Conservation (phyloP, 1,139 yeast species). For the Casaregolazyma suthepensis region DNA sequence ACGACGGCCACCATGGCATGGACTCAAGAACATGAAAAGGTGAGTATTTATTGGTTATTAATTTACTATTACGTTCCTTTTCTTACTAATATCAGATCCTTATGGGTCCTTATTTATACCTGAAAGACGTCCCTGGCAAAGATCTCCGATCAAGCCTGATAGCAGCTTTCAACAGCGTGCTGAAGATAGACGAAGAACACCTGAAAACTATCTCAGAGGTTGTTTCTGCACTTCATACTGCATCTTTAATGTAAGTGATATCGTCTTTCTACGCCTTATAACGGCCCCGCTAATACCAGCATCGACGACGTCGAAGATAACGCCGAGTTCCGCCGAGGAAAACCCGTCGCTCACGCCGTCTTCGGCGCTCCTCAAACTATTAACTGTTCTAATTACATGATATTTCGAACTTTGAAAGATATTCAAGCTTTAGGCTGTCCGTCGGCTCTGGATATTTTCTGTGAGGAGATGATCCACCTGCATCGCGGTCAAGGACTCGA, state of each 20-base stretch:
- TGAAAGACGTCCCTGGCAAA: constrained; percentile 49
- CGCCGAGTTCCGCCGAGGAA: constrained; percentile 65
- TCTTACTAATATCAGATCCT: constrained; percentile 24
- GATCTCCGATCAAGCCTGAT: constrained; percentile 47
- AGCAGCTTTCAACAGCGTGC: constrained; percentile 44
- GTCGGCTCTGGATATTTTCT: constrained; percentile 19
- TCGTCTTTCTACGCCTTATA: no score
- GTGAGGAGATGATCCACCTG: constrained; percentile 69
- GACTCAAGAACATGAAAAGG: constrained; percentile 17
- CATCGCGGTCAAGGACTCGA: constrained; percentile 91
- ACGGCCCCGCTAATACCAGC: no score
- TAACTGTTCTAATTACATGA: constrained; percentile 77
- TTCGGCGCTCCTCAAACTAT: constrained; percentile 76
- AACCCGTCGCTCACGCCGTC: constrained; percentile 67
- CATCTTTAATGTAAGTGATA: constrained; percentile 44
- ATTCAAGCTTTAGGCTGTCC: constrained; percentile 35
- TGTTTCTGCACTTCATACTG: constrained; percentile 55
- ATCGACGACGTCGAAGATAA: constrained; percentile 87
- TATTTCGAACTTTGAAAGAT: constrained; percentile 57
- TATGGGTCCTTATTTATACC: constrained; percentile 49
- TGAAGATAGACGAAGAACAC: constrained; percentile 36
- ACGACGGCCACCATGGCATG: constrained; percentile 13
- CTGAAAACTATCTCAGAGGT: constrained; percentile 39
- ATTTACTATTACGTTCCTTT: not conserved
- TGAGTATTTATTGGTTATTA: not conserved